A percentile compares a stretch with the other conserved stretches of the same genome.
These are phyloP conservation scores for Diaporthe batatas DNA, from an alignment of 2,329 filamentous ascomycete species.

Conservation along the genomic window DNA sequence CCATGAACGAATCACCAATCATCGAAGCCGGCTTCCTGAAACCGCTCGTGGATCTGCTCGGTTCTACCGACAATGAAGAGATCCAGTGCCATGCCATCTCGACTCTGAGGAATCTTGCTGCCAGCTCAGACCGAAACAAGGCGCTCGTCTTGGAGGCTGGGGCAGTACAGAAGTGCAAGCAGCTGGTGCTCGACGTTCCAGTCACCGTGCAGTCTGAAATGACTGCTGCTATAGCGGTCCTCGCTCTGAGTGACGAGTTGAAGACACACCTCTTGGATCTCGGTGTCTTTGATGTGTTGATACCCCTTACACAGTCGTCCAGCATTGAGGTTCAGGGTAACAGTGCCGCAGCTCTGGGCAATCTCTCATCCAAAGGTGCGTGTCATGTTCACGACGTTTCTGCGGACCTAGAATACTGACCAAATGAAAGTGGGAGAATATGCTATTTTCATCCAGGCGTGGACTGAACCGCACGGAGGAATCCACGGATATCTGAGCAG, in stretches of 20 bases:
- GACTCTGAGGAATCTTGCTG: constrained; percentile 92
- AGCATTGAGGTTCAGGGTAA: constrained; percentile 99
- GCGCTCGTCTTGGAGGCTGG: constrained; percentile 96
- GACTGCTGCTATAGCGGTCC: constrained; percentile 98
- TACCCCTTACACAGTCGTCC: constrained; percentile 92
- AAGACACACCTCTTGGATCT: constrained; percentile 92
- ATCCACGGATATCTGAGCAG: constrained; percentile 95
- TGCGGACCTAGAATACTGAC: constrained; percentile 38
- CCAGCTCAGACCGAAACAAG: constrained; percentile 98
- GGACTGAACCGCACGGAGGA: constrained; percentile 91
- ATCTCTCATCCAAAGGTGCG: constrained; percentile 95
- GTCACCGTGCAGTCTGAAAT: constrained; percentile 98
- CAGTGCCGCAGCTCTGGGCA: constrained; percentile 94
- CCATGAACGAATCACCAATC: constrained; percentile 96
- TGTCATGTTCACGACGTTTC: constrained; percentile 21
- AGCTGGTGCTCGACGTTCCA: constrained; percentile 92
- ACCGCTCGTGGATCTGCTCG: constrained; percentile 91
- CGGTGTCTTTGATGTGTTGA: constrained; percentile 95
- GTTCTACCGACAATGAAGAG: constrained; percentile 97
- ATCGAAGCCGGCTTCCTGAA: constrained; percentile 97
- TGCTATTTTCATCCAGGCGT: constrained; percentile 93
- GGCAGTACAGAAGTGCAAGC: constrained; percentile 98
- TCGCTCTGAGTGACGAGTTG: constrained; percentile 94
- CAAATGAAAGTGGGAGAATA: constrained; percentile 85
- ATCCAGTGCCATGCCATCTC: constrained; percentile 99